Conservation (phyloP, 2,329 filamentous ascomycete genomes). For the Phialophora verrucosa region DNA sequence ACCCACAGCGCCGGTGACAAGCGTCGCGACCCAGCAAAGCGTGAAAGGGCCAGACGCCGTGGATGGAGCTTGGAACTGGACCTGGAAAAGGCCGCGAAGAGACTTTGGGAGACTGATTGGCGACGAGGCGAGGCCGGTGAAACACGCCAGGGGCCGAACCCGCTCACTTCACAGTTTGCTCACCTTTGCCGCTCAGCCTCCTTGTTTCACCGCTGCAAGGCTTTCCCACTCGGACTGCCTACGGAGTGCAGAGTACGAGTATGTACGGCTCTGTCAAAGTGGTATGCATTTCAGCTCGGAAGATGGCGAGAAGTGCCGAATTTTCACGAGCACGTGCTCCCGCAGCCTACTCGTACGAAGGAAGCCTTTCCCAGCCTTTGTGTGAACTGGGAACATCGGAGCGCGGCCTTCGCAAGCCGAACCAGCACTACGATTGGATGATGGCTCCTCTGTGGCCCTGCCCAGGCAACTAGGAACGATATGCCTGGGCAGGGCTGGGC, state of each 20-base stretch:
- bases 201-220: conserved; percentile 35
- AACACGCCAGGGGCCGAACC: conserved; percentile 31
- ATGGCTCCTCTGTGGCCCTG: not conserved
- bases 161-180: conserved; percentile 6
- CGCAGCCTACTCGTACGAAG: not conserved
- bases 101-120: conserved; percentile 30
- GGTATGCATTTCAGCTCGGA: not conserved
- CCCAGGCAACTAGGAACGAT: too few relatives aligned
- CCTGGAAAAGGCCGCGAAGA: conserved; percentile 12
- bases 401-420: conserved; percentile 17
- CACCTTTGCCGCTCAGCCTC: conserved; percentile 29
- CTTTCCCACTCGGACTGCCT: conserved; percentile 13
- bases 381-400: conserved; percentile 8
- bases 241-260: not conserved
- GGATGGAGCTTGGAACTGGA: conserved; percentile 14
- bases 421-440: conserved; percentile 13
- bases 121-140: conserved; percentile 26
- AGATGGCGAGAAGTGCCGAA: not conserved
- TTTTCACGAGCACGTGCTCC: conserved; percentile 17
- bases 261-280: not conserved
- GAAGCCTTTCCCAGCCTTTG: not conserved
- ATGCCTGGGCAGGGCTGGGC: conserved; percentile 2
- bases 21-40: conserved; percentile 1
- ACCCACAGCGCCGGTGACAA: conserved; percentile 20
- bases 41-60: conserved; percentile 27